Conservation (phyloP, 495 filamentous ascomycete species). For the Aspergillus campestris region DNA sequence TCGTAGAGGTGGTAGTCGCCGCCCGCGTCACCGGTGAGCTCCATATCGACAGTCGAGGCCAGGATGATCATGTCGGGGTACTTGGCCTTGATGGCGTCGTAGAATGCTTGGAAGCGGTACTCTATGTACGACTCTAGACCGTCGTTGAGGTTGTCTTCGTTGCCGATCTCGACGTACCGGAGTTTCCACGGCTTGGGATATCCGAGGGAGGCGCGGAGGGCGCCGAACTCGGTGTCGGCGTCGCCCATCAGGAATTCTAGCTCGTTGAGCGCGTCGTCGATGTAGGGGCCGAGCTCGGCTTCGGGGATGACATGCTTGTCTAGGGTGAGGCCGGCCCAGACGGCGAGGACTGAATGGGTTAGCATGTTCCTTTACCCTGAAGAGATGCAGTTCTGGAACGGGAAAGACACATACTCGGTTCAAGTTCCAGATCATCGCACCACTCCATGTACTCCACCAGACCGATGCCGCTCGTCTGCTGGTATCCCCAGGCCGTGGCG, state of each 20-base stretch:
- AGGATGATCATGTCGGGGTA: constrained; percentile 44
- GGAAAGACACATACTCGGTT: constrained; percentile 29
- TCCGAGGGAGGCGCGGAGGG: constrained; percentile 37
- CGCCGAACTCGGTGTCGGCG: constrained; percentile 30
- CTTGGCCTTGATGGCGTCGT: constrained; percentile 38
- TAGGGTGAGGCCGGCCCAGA: constrained; percentile 54
- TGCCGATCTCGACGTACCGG: constrained; percentile 45
- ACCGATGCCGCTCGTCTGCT: constrained; percentile 51
- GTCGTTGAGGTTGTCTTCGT: constrained; percentile 43
- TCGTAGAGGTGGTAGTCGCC: constrained; percentile 46
- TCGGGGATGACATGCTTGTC: constrained; percentile 36
- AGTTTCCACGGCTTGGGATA: constrained; percentile 40
- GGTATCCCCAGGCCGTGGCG: constrained; percentile 52
- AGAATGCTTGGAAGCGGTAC: constrained; percentile 38
- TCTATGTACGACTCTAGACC: constrained; percentile 30
- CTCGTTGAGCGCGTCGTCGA: constrained; percentile 56
- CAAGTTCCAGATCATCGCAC: constrained; percentile 53
- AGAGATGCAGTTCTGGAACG: no score
- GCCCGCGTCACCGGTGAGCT: constrained; percentile 26
- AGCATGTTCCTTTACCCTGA: neutral
- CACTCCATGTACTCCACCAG: constrained; percentile 56
- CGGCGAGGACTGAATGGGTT: constrained; percentile 37
- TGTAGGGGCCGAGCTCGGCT: constrained; percentile 23
- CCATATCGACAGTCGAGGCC: constrained; percentile 34
- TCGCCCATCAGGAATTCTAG: constrained; percentile 44